Evolutionary conservation across 371 early-diverging fungal genomes (phyloP).

Genomic region (Apophysomyces trapeziformis): DNA sequence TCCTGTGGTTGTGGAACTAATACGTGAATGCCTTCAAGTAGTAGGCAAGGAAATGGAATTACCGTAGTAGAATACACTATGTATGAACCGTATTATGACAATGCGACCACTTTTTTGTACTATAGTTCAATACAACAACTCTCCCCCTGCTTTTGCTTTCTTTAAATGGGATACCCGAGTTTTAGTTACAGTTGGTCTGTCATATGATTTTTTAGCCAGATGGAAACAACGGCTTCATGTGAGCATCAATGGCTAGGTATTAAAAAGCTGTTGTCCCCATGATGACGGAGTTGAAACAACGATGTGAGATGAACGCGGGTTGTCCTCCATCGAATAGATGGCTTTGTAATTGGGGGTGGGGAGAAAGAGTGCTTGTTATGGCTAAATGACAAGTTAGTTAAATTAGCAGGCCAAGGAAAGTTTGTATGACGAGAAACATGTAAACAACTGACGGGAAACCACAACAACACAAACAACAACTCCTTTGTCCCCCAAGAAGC

Average conservation of each 20-base stretch:
- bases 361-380: conserved; percentile 1
- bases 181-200: neutral
- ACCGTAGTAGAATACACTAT: neutral
- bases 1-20: conserved; percentile 57
- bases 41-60: conserved; percentile 60
- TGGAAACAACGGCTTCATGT: neutral
- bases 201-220: neutral
- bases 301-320: conserved; percentile 1
- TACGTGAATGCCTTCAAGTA: conserved; percentile 60
- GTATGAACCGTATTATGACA: conserved; percentile 5
- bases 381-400: conserved; percentile 8
- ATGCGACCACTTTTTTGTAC: conserved; percentile 5
- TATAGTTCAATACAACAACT: conserved; percentile 3
- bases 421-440: neutral
- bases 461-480: no score
- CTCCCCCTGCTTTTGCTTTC: neutral
- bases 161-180: neutral
- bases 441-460: conserved; percentile 1
- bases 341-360: neutral
- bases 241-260: neutral
- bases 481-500: no score
- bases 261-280: conserved; percentile 2
- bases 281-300: conserved; percentile 8
- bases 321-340: neutral
- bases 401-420: neutral